Percentiles rank a stretch among this genome's conserved stretches.
These are phyloP conservation scores for Symbiodinium natans DNA, from an alignment of 73 alveolate genomes.

Conservation along the genomic window DNA sequence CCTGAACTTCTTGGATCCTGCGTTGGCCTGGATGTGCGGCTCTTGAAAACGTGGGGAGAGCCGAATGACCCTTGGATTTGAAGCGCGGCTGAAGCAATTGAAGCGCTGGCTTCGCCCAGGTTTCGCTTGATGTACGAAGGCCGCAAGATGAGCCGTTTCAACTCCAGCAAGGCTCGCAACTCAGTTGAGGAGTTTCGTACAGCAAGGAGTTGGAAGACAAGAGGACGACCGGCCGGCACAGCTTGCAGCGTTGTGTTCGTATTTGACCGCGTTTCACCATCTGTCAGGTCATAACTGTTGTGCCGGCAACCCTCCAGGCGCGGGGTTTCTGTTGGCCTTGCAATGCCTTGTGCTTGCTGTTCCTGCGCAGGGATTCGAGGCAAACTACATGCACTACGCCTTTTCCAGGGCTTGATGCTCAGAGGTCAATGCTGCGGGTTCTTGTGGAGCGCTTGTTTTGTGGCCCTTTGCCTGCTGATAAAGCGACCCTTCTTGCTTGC, in stretches of 20 bases:
- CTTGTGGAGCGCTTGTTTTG: too few species aligned
- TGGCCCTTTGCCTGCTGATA: too few species aligned
- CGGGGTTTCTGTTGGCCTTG: neutral
- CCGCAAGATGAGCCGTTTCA: constrained; percentile 92
- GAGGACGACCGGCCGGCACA: neutral
- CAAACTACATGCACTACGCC: constrained; percentile 80
- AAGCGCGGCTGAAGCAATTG: too few species aligned
- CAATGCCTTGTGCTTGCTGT: neutral
- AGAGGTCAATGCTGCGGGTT: neutral
- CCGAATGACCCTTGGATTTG: neutral
- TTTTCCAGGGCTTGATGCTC: constrained; percentile 30
- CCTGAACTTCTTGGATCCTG: constrained; percentile 75
- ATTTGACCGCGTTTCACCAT: neutral
- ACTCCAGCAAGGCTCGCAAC: constrained; percentile 75
- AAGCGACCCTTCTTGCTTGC: neutral
- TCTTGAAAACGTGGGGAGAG: neutral
- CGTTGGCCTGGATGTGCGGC: constrained; percentile 51
- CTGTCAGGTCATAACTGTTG: constrained; percentile 60
- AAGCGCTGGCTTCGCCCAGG: constrained; percentile 45
- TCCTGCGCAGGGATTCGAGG: constrained; percentile 72
- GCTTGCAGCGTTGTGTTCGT: neutral
- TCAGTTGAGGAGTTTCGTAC: too few species aligned
- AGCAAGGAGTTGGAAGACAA: neutral
- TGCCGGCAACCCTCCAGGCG: constrained; percentile 93
- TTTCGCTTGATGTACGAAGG: constrained; percentile 79